These are phyloP conservation scores for Hemisphaericaspora xylofermentans DNA, from an alignment of 1,139 yeast species.

Conservation along the genomic window DNA sequence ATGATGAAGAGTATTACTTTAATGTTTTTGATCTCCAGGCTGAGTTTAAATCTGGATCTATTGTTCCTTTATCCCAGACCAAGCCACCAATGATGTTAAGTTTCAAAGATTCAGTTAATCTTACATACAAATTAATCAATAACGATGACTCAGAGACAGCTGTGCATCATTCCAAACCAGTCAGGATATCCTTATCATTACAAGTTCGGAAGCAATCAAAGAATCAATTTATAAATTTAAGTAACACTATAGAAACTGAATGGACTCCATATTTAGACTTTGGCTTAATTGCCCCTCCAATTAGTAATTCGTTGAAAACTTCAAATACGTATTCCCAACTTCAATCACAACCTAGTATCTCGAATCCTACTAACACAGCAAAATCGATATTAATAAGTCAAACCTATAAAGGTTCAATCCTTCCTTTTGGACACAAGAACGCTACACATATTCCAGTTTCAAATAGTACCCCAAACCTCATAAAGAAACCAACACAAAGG, in stretches of 20 bases:
- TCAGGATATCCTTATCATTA: constrained; percentile 30
- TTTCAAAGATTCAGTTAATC: constrained; percentile 32
- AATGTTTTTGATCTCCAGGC: constrained; percentile 44
- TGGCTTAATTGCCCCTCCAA: constrained; percentile 47
- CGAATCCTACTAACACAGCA: constrained; percentile 9
- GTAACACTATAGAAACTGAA: constrained; percentile 46
- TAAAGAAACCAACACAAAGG: not conserved
- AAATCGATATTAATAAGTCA: constrained; percentile 21
- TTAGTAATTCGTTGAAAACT: constrained; percentile 38
- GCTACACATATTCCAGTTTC: constrained; percentile 1
- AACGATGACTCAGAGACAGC: constrained; percentile 20
- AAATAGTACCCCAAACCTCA: constrained; percentile 6
- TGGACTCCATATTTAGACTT: constrained; percentile 68
- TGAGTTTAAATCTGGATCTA: constrained; percentile 35
- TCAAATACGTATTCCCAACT: constrained; percentile 22
- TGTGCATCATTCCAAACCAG: constrained; percentile 30
- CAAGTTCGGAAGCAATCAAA: constrained; percentile 23
- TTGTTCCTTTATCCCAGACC: constrained; percentile 24
- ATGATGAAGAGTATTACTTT: constrained; percentile 24
- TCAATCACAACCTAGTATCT: constrained; percentile 20
- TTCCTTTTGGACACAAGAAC: constrained; percentile 5
- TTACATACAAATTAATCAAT: constrained; percentile 46
- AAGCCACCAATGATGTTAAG: constrained; percentile 34
- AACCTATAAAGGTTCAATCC: constrained; percentile 15
- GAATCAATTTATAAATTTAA: constrained; percentile 16